Conservation (phyloP, 2,329 filamentous ascomycete species). For the Aurifilum marmelostoma region DNA sequence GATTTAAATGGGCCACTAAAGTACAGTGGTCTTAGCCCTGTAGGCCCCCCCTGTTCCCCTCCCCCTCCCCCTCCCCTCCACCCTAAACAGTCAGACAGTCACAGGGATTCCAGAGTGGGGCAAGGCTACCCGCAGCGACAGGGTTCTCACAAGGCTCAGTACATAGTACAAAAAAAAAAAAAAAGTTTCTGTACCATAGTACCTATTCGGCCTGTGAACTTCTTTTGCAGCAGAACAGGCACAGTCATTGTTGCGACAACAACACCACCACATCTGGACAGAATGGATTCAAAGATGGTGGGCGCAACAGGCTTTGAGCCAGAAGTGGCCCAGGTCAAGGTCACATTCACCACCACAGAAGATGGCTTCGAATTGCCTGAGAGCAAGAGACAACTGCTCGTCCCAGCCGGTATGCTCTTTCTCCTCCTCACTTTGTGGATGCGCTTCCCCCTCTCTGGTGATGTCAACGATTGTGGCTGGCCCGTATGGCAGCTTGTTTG, state of each 20-base stretch:
- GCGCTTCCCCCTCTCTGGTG: background rate
- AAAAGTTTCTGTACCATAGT: constrained; percentile 25
- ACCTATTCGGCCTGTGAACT: background rate
- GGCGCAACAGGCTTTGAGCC: constrained; percentile 35
- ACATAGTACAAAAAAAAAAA: too few relatives aligned
- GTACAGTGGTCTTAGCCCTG: background rate
- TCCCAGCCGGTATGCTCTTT: constrained; percentile 56
- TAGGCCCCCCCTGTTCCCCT: too few relatives aligned
- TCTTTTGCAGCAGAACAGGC: background rate
- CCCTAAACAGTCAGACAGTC: background rate
- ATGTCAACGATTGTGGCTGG: constrained; percentile 12
- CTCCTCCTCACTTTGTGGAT: constrained; percentile 21
- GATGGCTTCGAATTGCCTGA: constrained; percentile 66
- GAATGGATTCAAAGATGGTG: constrained; percentile 34
- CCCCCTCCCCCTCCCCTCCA: too few relatives aligned
- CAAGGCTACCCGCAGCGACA: constrained; percentile 17
- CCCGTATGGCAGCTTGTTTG: too few relatives aligned
- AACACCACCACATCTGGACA: constrained; percentile 3
- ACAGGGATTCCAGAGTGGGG: constrained; percentile 20
- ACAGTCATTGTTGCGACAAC: constrained; percentile 18
- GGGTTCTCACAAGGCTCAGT: constrained; percentile 19
- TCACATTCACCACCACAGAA: constrained; percentile 68
- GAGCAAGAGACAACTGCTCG: constrained; percentile 63
- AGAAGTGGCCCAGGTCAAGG: constrained; percentile 60
- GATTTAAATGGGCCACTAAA: constrained; percentile 19